Base-by-base conservation (phyloP, 208 protist species). In the Leishmania gerbilli region DNA sequence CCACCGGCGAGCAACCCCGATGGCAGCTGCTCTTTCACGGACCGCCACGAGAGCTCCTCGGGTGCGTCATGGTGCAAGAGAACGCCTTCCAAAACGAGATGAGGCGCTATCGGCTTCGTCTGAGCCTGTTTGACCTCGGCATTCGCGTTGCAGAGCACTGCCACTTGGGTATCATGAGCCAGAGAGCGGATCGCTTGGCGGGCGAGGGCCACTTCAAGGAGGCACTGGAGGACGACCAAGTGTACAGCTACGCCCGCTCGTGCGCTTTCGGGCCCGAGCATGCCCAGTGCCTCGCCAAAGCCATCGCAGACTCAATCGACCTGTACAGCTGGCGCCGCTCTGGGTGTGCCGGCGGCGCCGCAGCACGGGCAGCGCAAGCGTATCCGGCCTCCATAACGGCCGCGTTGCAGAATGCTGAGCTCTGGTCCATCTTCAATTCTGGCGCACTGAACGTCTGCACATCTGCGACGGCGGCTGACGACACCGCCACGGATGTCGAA, bases 31-130 rank as follows among this genome's bases (percentile, higher is more conserved):
- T 97, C 3, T 89, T 81, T 51, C 56, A 67, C 60, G 93, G 92
- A n/a, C 89, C 91, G 0, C 56, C 69, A 58, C 90, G 92, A 64
- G 92, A 97, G 89, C 84, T 97, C 34, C 85, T 97, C 19, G 91
- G 88, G 17, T 95, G 92, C 74, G 86, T 97, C 58, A 87, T 97
- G 42, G 88, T 97, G 56, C 91, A 97, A 84, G 87, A 88, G 40
- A 90, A 92, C 76, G 94, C 94, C 49, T 97, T 97, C 72, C 94
- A 97, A 71, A 95, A 95, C 79, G 94, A 97, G 77, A 79, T 96
- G 85, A 88, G 91, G 76, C 82, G 89, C 74, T 97, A 97, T 80
- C 94, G 94, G 9, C 83, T 97, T 60, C 92, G 94, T 51, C 84
- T 97, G 42, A 86, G 85, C 71, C 89, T 97, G 21, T 97, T 96